Conservation (phyloP, 257 asterid species). For the Fraxinus americana region DNA sequence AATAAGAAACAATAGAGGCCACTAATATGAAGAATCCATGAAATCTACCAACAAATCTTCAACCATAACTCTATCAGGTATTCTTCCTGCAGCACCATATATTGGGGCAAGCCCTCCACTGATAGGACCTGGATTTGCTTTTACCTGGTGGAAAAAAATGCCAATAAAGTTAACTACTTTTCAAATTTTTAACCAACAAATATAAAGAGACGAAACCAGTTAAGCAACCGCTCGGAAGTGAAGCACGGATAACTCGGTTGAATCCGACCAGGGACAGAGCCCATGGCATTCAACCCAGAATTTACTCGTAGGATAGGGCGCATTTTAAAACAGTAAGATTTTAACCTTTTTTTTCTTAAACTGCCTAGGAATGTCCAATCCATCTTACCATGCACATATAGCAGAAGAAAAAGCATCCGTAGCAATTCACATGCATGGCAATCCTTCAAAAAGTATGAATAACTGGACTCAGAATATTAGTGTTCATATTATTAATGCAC, state of each 20-base stretch:
- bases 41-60: slow-evolving; percentile 87
- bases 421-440: too few relatives aligned
- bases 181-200: not conserved
- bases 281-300: not conserved
- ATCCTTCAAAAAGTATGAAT: not conserved
- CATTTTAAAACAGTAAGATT: not conserved
- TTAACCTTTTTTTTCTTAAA: not conserved
- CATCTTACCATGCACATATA: not conserved
- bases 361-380: not conserved
- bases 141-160: slow-evolving; percentile 59
- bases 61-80: slow-evolving; percentile 95
- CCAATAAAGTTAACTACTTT: not conserved
- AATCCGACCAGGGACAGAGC: not conserved
- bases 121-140: slow-evolving; percentile 88
- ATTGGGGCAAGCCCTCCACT: slow-evolving; percentile 96
- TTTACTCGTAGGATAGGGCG: not conserved
- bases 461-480: not conserved
- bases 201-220: not conserved
- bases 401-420: too few relatives aligned
- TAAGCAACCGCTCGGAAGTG: not conserved
- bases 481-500: slow-evolving; percentile 25
- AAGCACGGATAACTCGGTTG: not conserved
- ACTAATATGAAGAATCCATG: slow-evolving; percentile 83
- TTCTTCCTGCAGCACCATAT: slow-evolving; percentile 97
- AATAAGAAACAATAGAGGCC: not conserved